Conservation (phyloP, 1,284 basidiomycete species). For the Hymenochaete sp. region DNA sequence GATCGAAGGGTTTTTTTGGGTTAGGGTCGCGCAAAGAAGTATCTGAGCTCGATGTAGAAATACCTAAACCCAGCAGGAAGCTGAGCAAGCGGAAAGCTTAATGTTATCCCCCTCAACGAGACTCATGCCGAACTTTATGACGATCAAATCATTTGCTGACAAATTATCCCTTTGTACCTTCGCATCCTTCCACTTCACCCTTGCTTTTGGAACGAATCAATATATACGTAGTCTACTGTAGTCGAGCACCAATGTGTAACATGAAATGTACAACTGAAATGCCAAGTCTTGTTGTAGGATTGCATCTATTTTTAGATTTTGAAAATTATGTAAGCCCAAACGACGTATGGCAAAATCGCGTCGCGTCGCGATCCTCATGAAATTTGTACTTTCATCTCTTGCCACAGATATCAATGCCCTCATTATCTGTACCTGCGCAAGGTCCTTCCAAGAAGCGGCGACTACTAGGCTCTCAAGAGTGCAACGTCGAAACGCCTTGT, state of each 20-base stretch:
- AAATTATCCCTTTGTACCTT: background rate
- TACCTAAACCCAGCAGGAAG: constrained; percentile 9
- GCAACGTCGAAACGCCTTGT: background rate
- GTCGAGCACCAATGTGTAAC: no score
- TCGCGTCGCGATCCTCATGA: background rate
- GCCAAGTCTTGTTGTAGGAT: no score
- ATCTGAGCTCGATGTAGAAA: constrained; percentile 7
- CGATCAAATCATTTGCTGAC: background rate
- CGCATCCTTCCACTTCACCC: background rate
- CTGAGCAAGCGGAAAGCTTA: constrained; percentile 15
- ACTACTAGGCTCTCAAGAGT: constrained; percentile 1
- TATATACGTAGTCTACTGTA: no score
- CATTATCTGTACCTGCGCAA: background rate
- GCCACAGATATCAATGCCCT: background rate
- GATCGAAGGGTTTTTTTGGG: constrained; percentile 4
- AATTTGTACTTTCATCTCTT: background rate
- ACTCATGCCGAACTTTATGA: no score
- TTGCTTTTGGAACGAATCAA: background rate
- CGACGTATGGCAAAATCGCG: no score
- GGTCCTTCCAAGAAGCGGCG: background rate
- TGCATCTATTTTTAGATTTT: no score
- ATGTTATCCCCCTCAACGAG: no score
- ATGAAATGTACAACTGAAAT: no score
- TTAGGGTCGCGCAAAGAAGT: constrained; percentile 3
- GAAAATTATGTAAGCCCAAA: no score